phyloP scores from a whole-genome alignment of 768 basidiomycete genomes.

The Xerocomus potaroensis region DNA sequence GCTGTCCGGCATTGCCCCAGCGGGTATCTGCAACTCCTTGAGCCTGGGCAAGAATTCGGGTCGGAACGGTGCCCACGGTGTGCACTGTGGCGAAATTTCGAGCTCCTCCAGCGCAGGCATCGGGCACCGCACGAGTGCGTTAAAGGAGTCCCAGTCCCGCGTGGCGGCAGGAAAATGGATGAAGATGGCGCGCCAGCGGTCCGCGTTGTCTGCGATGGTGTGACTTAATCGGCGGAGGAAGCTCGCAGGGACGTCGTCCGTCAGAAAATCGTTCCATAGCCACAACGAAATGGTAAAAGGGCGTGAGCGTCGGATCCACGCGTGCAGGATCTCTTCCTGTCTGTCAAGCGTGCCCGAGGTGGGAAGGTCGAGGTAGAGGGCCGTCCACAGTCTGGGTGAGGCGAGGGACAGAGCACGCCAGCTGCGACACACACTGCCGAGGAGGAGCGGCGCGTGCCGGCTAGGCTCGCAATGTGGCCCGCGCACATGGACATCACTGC shows the following conservation, averaged over 20 bases:
- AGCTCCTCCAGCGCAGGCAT: constrained; percentile 29
- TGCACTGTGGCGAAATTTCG: constrained; percentile 31
- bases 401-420: constrained; percentile 27
- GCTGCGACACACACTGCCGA: constrained; percentile 27
- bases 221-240: constrained; percentile 23
- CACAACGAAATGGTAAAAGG: constrained; percentile 25
- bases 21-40: constrained; percentile 28
- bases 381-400: constrained; percentile 30
- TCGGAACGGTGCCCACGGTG: constrained; percentile 28
- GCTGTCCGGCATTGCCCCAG: constrained; percentile 30
- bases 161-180: constrained; percentile 28
- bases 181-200: constrained; percentile 30
- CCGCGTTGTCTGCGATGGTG: constrained; percentile 19
- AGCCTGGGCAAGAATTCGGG: constrained; percentile 24
- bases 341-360: constrained; percentile 20
- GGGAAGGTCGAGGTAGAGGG: constrained; percentile 29
- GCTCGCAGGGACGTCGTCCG: constrained; percentile 26
- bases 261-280: constrained; percentile 32
- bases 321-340: constrained; percentile 22
- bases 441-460: constrained; percentile 26
- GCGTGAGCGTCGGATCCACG: constrained; percentile 27
- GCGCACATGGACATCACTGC: constrained; percentile 23
- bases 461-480: constrained; percentile 30
- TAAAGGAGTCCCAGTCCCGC: constrained; percentile 27
- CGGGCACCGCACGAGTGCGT: constrained; percentile 19